These are phyloP conservation scores for Rhododendron williamsianum DNA, from an alignment of 148 eudicot species.

Conservation along the genomic window DNA sequence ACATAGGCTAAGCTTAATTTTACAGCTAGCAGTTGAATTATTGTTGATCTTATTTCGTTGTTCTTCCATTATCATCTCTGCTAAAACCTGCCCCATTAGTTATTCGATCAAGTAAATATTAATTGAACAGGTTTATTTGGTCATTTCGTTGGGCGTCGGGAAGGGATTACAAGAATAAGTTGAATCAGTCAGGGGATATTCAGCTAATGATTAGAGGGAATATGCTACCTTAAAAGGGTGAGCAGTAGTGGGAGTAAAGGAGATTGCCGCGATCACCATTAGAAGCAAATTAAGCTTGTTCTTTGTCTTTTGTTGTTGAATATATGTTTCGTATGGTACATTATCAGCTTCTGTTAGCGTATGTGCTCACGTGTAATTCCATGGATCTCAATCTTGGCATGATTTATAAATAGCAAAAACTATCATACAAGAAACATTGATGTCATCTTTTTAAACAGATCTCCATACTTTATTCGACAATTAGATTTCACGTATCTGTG, in stretches of 20 bases:
- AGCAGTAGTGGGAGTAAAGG: neutral
- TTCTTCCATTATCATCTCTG: neutral
- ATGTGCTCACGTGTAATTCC: slow-evolving; percentile 9
- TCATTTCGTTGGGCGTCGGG: neutral
- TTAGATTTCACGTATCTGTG: slow-evolving; percentile 12
- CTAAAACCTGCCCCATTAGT: neutral
- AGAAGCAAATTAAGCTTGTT: neutral
- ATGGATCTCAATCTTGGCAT: neutral
- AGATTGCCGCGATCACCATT: neutral
- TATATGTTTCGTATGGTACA: neutral
- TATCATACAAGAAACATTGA: slow-evolving; percentile 14
- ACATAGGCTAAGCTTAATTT: neutral
- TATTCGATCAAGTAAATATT: neutral
- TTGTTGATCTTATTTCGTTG: neutral
- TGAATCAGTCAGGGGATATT: neutral
- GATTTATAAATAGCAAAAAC: slow-evolving; percentile 1
- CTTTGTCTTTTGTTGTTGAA: neutral
- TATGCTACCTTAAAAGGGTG: neutral
- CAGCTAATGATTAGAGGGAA: neutral
- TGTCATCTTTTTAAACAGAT: neutral
- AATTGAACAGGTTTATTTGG: neutral
- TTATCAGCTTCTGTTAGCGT: neutral
- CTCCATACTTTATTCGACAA: slow-evolving; percentile 5
- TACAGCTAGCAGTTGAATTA: neutral
- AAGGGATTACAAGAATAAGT: neutral